Evolutionary conservation across 2,329 filamentous ascomycete species (phyloP).

Genomic region (Ilyonectria robusta): DNA sequence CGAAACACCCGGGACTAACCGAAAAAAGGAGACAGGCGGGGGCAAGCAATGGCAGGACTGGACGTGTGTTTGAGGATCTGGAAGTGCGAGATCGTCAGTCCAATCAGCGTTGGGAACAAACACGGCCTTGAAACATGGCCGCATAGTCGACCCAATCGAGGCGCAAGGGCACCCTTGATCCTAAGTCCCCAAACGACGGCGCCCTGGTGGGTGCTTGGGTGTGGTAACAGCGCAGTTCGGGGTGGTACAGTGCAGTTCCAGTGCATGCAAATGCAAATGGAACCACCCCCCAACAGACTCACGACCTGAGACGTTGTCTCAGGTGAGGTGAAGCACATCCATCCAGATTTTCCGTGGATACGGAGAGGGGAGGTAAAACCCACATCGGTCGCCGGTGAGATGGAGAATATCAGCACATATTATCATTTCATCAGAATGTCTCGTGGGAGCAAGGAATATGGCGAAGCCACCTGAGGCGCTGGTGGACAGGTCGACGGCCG

Average conservation of each 20-base stretch:
- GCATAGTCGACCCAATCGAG: constrained; percentile 31
- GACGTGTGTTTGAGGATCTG: constrained; percentile 33
- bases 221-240: constrained; percentile 13
- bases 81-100: constrained; percentile 8
- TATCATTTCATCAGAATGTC: not conserved
- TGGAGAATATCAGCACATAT: constrained; percentile 14
- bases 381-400: not conserved
- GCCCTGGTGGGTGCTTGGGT: constrained; percentile 30
- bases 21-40: constrained; percentile 12
- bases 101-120: constrained; percentile 22
- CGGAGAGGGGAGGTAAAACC: constrained; percentile 21
- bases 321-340: constrained; percentile 49
- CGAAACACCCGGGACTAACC: constrained; percentile 29
- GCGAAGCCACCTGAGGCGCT: constrained; percentile 37
- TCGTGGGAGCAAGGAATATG: constrained; percentile 33
- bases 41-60: constrained; percentile 11
- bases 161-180: constrained; percentile 1
- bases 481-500: constrained; percentile 25
- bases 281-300: constrained; percentile 38
- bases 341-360: constrained; percentile 21
- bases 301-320: constrained; percentile 55
- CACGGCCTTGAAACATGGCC: constrained; percentile 31
- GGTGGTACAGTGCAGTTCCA: constrained; percentile 37
- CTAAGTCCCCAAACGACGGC: constrained; percentile 39
- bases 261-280: constrained; percentile 38